Conservation (phyloP, 805 yeast genomes). For the Middelhovenomyces tepae region DNA sequence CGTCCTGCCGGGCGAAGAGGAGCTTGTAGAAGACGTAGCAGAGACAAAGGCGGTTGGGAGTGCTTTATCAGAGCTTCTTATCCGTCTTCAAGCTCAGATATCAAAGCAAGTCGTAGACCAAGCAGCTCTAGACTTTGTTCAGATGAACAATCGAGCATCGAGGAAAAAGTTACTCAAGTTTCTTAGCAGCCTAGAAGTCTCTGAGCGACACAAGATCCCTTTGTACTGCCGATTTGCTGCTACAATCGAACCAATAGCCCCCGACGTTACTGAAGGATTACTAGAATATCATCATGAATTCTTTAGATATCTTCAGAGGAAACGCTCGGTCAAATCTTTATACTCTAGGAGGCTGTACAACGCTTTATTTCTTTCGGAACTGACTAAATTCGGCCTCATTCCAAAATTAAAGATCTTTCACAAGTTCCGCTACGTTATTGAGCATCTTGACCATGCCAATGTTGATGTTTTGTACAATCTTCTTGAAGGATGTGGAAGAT, state of each 20-base stretch:
- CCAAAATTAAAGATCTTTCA: slow-evolving; percentile 68
- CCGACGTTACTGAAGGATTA: slow-evolving; percentile 44
- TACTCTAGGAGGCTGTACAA: slow-evolving; percentile 19
- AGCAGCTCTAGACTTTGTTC: slow-evolving; percentile 25
- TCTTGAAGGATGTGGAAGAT: slow-evolving; percentile 66
- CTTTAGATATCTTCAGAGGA: slow-evolving; percentile 17
- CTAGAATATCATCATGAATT: slow-evolving; percentile 42
- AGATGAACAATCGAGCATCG: slow-evolving; percentile 65
- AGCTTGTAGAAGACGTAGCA: slow-evolving; percentile 27
- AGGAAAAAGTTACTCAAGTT: slow-evolving; percentile 49
- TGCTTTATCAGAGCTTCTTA: slow-evolving; percentile 11
- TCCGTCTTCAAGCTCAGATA: slow-evolving; percentile 10
- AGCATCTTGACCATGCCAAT: slow-evolving; percentile 45
- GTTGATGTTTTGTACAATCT: slow-evolving; percentile 61
- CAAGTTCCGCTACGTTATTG: slow-evolving; percentile 53
- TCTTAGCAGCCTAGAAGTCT: slow-evolving; percentile 40
- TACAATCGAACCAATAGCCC: slow-evolving; percentile 41
- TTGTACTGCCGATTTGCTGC: slow-evolving; percentile 62
- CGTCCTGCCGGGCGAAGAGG: too few species aligned
- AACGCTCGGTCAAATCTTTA: slow-evolving; percentile 11
- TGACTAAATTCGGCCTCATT: slow-evolving; percentile 65
- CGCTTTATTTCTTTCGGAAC: slow-evolving; percentile 59
- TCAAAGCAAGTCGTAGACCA: slow-evolving; percentile 24
- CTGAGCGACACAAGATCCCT: slow-evolving; percentile 25
- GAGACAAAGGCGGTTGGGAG: slow-evolving; percentile 7